These are phyloP conservation scores for Botrytis paeoniae DNA, from an alignment of 2,329 filamentous ascomycete genomes.

Conservation along the genomic window DNA sequence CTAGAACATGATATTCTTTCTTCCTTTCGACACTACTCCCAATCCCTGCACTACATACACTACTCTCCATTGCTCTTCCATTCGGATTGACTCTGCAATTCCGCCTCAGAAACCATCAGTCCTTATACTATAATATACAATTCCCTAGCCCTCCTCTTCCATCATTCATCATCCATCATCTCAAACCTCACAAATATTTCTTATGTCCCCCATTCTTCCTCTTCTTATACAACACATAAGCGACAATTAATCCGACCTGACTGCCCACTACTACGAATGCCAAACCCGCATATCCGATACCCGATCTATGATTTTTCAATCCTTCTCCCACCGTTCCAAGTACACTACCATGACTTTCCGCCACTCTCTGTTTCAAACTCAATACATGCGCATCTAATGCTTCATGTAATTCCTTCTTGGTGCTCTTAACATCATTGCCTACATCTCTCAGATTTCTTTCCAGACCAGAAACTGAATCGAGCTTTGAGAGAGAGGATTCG, in stretches of 20 bases:
- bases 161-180: background rate
- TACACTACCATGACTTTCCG: slow-evolving; percentile 29
- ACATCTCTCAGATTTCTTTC: slow-evolving; percentile 50
- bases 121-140: background rate
- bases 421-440: slow-evolving; percentile 55
- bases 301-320: slow-evolving; percentile 14
- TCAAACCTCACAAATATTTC: slow-evolving; percentile 35
- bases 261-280: slow-evolving; percentile 30
- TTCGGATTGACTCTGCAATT: background rate
- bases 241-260: slow-evolving; percentile 31
- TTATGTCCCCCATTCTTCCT: slow-evolving; percentile 33
- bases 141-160: background rate
- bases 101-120: background rate
- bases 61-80: background rate
- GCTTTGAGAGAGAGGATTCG: slow-evolving; percentile 39
- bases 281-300: slow-evolving; percentile 18
- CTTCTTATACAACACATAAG: slow-evolving; percentile 37
- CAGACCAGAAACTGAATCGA: slow-evolving; percentile 48
- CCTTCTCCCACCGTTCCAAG: slow-evolving; percentile 22
- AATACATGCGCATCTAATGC: slow-evolving; percentile 30
- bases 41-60: background rate
- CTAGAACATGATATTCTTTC: background rate
- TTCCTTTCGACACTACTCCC: background rate
- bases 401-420: slow-evolving; percentile 49
- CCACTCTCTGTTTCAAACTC: slow-evolving; percentile 29